A percentile compares a stretch with the other conserved stretches of the same genome.
Evolutionary conservation across 2,329 filamentous ascomycete genomes (phyloP).

Genomic region (Calonectria ilicicola): DNA sequence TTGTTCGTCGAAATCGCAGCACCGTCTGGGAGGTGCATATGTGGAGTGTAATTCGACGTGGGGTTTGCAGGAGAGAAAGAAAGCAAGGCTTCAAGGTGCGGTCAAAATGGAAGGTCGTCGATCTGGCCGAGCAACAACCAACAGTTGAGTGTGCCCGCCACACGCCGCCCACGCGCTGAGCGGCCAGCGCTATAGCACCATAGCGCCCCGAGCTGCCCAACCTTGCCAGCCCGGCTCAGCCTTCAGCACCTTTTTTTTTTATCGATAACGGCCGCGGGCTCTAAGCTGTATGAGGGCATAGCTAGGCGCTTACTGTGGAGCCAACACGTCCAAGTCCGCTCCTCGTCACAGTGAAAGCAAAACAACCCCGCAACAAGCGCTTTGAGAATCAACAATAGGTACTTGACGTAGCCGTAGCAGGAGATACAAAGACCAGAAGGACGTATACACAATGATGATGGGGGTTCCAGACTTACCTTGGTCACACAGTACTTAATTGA

Average conservation of each 20-base stretch:
- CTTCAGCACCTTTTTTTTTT: slow-evolving; percentile 7
- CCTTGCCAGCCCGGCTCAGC: slow-evolving; percentile 8
- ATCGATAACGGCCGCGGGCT: slow-evolving; percentile 21
- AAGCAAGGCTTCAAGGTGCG: slow-evolving; percentile 29
- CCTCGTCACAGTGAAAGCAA: background rate
- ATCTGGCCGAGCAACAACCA: slow-evolving; percentile 23
- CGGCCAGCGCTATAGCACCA: slow-evolving; percentile 9
- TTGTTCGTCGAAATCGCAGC: slow-evolving; percentile 45
- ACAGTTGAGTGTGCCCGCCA: slow-evolving; percentile 8
- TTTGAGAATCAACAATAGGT: background rate
- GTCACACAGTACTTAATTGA: background rate
- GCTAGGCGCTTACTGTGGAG: slow-evolving; percentile 4
- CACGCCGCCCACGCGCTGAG: background rate
- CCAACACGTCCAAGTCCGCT: background rate
- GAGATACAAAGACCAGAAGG: background rate
- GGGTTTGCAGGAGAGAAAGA: slow-evolving; percentile 52
- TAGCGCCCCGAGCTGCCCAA: slow-evolving; percentile 6
- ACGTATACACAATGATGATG: background rate
- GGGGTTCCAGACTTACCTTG: background rate
- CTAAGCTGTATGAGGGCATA: slow-evolving; percentile 11
- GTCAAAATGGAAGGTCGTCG: slow-evolving; percentile 29
- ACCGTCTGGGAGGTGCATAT: slow-evolving; percentile 41
- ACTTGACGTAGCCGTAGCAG: background rate
- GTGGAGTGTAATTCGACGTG: slow-evolving; percentile 47
- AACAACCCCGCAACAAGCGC: background rate